Conservation (phyloP, 805 yeast species). For the Candida piceae region DNA sequence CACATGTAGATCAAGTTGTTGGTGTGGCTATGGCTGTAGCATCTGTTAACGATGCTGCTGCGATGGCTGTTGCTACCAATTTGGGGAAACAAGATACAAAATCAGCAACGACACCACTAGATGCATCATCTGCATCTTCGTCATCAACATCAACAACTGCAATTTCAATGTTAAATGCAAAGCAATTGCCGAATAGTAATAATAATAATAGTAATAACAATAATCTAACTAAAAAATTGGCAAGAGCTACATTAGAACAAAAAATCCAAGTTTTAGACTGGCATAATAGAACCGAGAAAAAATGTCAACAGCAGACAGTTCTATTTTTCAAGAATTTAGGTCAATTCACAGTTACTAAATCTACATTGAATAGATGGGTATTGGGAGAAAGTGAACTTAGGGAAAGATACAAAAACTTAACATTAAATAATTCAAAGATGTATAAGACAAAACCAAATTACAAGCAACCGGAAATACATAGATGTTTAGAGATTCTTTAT, state of each 20-base stretch:
- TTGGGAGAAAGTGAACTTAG: slow-evolving; percentile 29
- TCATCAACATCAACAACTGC: neutral
- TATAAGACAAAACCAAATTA: slow-evolving; percentile 31
- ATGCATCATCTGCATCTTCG: too few relatives aligned
- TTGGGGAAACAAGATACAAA: too few relatives aligned
- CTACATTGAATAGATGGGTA: slow-evolving; percentile 37
- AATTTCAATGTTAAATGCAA: too few relatives aligned
- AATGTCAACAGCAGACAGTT: slow-evolving; percentile 33
- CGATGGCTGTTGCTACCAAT: too few relatives aligned
- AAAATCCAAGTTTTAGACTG: slow-evolving; percentile 34
- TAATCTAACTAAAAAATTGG: slow-evolving; percentile 13
- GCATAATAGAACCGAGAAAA: slow-evolving; percentile 27
- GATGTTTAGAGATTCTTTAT: slow-evolving; percentile 32
- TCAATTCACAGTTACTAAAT: slow-evolving; percentile 33
- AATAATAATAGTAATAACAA: neutral
- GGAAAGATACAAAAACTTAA: slow-evolving; percentile 22
- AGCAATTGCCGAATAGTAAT: too few relatives aligned
- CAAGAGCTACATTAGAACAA: slow-evolving; percentile 34
- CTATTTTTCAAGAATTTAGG: slow-evolving; percentile 26
- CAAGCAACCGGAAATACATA: slow-evolving; percentile 30
- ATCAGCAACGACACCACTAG: too few relatives aligned
- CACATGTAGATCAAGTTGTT: slow-evolving; percentile 2
- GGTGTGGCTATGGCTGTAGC: neutral
- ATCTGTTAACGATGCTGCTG: neutral
- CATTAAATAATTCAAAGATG: slow-evolving; percentile 22